Conservation (phyloP, 2,329 filamentous ascomycete species). For the Fusarium metavorans region DNA sequence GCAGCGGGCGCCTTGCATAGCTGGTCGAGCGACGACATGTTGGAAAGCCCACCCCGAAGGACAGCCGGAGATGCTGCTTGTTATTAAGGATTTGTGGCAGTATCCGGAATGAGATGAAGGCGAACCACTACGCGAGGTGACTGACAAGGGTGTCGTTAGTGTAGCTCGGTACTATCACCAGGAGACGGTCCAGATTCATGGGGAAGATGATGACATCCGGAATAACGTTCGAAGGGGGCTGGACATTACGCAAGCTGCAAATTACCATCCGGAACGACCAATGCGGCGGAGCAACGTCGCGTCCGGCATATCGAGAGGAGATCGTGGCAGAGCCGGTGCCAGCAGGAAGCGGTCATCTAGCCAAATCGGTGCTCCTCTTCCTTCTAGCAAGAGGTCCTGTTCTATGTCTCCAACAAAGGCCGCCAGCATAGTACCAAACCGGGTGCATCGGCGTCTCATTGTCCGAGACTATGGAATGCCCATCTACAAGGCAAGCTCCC, state of each 20-base stretch:
- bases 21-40: constrained; percentile 56
- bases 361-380: neutral
- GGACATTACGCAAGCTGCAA: constrained; percentile 52
- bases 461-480: constrained; percentile 55
- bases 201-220: constrained; percentile 50
- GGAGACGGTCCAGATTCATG: constrained; percentile 52
- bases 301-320: constrained; percentile 18
- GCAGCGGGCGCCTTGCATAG: constrained; percentile 48
- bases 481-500: constrained; percentile 57
- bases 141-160: constrained; percentile 51
- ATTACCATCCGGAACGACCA: constrained; percentile 43
- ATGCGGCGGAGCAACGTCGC: constrained; percentile 1
- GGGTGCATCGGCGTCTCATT: constrained; percentile 55
- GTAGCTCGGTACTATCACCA: constrained; percentile 58
- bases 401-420: constrained; percentile 46
- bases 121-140: constrained; percentile 52
- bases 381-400: constrained; percentile 46
- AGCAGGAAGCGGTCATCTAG: constrained; percentile 5
- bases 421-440: constrained; percentile 45
- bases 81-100: constrained; percentile 61
- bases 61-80: constrained; percentile 48
- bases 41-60: constrained; percentile 57
- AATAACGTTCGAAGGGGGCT: constrained; percentile 49
- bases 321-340: constrained; percentile 36
- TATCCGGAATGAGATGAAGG: constrained; percentile 56